Evolutionary conservation across 257 asterid genomes (phyloP).

Genomic region (Rubia yunnanensis): DNA sequence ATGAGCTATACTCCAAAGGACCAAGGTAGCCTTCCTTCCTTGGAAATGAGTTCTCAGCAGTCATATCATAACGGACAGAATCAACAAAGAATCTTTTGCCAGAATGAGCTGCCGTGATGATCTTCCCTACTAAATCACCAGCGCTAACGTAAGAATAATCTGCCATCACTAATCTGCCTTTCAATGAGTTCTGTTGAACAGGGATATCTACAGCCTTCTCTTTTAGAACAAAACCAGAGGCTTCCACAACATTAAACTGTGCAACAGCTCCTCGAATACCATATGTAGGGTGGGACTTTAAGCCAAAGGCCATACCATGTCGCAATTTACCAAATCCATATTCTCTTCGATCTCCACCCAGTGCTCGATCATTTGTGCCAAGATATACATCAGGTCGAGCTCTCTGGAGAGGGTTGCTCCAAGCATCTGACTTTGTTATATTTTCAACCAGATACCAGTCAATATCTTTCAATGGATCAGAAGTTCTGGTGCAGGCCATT

Average conservation of each 20-base stretch:
- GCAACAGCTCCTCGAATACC: conserved; percentile 99
- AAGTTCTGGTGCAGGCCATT: conserved; percentile 33
- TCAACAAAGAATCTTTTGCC: conserved; percentile 98
- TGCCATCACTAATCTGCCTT: conserved; percentile 68
- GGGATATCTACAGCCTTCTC: conserved; percentile 37
- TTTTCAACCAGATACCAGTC: conserved; percentile 66
- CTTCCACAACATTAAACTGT: conserved; percentile 87
- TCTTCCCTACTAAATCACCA: conserved; percentile 65
- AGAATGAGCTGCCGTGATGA: conserved; percentile 96
- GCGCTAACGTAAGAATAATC: conserved; percentile 63
- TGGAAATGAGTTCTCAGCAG: conserved; percentile 92
- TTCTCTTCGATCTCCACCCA: conserved; percentile 95
- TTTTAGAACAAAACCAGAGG: conserved; percentile 75
- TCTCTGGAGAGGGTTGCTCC: conserved; percentile 94
- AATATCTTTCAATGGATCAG: conserved; percentile 37
- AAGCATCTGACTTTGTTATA: conserved; percentile 62
- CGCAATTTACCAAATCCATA: conserved; percentile 94
- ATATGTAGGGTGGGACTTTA: conserved; percentile 86
- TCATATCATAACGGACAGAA: conserved; percentile 85
- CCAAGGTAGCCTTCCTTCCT: conserved; percentile 99
- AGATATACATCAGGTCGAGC: conserved; percentile 99
- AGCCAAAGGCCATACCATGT: conserved; percentile 69
- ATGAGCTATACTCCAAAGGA: conserved; percentile 91
- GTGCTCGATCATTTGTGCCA: conserved; percentile 86
- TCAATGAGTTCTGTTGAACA: conserved; percentile 28